A percentile compares a stretch with the other conserved stretches of the same genome.
Evolutionary conservation across 345 rosid species (phyloP).

Genomic region (Psidium guajava): DNA sequence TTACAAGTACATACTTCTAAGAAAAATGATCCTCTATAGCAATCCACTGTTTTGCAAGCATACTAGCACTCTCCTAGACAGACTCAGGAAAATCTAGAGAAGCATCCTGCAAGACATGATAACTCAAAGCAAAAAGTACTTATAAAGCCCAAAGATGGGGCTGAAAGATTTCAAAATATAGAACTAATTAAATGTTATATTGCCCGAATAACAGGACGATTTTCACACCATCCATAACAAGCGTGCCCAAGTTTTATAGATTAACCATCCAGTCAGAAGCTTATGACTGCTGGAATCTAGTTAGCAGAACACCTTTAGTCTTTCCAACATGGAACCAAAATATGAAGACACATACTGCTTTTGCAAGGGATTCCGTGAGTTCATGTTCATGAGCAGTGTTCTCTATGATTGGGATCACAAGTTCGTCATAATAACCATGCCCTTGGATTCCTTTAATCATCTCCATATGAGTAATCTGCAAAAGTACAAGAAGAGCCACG

Average conservation of each 20-base stretch:
- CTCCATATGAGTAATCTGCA: slow-evolving; percentile 96
- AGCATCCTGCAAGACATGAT: not conserved
- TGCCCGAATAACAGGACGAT: not conserved
- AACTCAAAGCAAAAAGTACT: not conserved
- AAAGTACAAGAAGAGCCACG: not conserved
- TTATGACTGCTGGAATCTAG: not conserved
- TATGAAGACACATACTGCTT: slow-evolving; percentile 46
- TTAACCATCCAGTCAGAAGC: not conserved
- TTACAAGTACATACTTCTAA: not conserved
- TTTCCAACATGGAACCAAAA: not conserved
- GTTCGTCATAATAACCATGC: slow-evolving; percentile 92
- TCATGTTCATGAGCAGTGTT: slow-evolving; percentile 86
- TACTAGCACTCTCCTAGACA: not conserved
- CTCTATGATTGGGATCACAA: slow-evolving; percentile 91
- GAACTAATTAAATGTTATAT: not conserved
- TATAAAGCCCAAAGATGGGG: not conserved
- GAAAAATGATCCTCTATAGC: not conserved
- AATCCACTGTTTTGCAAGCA: not conserved
- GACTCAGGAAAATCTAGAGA: not conserved
- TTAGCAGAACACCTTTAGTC: not conserved
- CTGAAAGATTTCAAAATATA: not conserved
- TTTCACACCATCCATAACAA: not conserved
- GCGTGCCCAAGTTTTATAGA: not conserved
- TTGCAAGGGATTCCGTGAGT: slow-evolving; percentile 84
- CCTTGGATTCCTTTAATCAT: slow-evolving; percentile 98